Evolutionary conservation across 2,329 filamentous ascomycete genomes (phyloP), one percentile per base, ranked within the genome.

Genomic region (Fusarium chlamydosporum): DNA sequence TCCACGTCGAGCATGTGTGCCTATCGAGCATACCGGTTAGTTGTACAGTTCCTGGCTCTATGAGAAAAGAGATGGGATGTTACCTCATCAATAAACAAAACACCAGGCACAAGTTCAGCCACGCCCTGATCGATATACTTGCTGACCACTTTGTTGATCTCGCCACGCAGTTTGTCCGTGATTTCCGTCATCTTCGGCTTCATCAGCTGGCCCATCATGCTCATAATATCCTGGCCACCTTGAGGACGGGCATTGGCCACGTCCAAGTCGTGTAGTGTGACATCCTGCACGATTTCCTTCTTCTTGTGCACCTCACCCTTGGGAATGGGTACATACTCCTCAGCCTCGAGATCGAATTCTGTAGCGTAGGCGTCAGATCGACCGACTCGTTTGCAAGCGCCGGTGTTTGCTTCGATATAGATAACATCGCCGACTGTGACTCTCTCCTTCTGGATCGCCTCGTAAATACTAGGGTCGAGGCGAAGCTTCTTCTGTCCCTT

Each of bases 151-250:
- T 98, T 98, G 88, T 99, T 97, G 84, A 99, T 98, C 83, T 99
- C 96, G 57, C 88, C 85, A 64, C 96, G 89, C 76, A 99, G 84
- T 84, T 99, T 99, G 82, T 99, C 96, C 31, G 96, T 99, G 76
- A 99, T 98, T 80, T 99, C 96, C 7, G 96, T 99, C 90, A 97
- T 97, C 85, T 96, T 96, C 66, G 96, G 96, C 87, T 98, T 98
- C 94, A 98, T 97, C 76, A 99, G 83, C 82, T 99, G 96, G 75
- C 96, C 96, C 95, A 99, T 98, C 96, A 99, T 98, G 84, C 94
- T 97, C 94, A 99, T 98, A 72, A 99, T 97, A 80, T 99, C 96
- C 84, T 99, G 96, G 43, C 96, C 96, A 54, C 96, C 96, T 83
- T 98, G 94, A 6, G 96, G 96, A 75, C 95, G 86, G 15, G 96